Base-by-base conservation (phyloP, 495 filamentous ascomycete genomes). In the Trichoderma gamsii region DNA sequence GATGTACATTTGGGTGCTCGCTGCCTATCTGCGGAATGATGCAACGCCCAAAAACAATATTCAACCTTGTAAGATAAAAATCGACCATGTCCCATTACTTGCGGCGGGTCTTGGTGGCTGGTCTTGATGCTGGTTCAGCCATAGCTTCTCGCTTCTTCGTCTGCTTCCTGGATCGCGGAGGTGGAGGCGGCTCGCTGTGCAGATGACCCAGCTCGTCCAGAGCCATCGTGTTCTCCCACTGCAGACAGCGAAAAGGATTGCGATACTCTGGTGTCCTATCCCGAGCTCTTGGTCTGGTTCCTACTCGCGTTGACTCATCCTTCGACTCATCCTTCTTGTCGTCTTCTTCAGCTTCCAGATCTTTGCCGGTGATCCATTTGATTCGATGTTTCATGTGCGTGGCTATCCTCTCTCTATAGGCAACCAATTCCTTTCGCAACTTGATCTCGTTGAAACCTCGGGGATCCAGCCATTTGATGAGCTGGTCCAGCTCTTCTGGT, bases 381-480 rank as follows among this genome's bases (percentile, higher is more conserved):
- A 87, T 83, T 65, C 93, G 87, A 71, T 85, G 86, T 69, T 87
- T 79, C 95, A 99, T 98, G 73, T 92, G 88, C 69, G 82, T 81
- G 35, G 81, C 80, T 67, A 99, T 97, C 72, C 85, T 86, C 13
- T 92, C 88, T 13, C 88, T 87, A 77, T 92, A 95, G 15, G 83
- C 76, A 66, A 89, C 80, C 2, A 99, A 83, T 77, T 97, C 93
- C 76, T 96, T 96, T 43, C 89, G 85, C 27, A 99, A 79, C 73
- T 92, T 93, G 43, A 86, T 77, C 77, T 99, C 95, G 43, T 95
- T 90, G 46, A 87, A 79, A 0, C 95, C 95, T 32, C 90, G 88
- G 9, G 87, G 80, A 73, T 99, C 95, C 6, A 99, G 83, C 95
- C 95, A 99, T 35, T 83, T 85, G 65, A 97, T 85, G 18, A 98